Base-by-base conservation (phyloP, 352 stramenopile genomes). In the Pythium brassicae region DNA sequence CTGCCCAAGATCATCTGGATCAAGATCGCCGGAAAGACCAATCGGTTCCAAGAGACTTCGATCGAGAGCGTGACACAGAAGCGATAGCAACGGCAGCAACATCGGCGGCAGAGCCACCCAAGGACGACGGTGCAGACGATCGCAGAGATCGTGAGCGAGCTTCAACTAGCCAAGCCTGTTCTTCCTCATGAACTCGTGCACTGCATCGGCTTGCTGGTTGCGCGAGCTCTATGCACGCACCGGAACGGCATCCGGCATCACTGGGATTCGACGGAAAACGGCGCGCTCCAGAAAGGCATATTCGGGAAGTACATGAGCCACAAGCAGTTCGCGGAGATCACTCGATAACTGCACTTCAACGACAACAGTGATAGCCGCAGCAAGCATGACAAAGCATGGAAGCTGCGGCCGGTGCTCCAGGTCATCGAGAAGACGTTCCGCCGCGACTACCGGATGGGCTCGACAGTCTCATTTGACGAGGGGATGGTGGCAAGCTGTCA, bases 371-470 rank as follows among this genome's bases (percentile, higher is more conserved):
- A 23, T 8, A 8, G 17, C 20, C 6, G 19, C 40, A 25, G n/a
- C n/a, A n/a, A 20, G 20, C 20, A 2, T 7, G 39, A 44, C n/a
- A 17, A 20, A 2, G 39, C 39, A 9, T 44, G 39, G 39, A 44
- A 44, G 39, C 11, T 44, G 15, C 39, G 39, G n/a, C 39, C 39
- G n/a, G 39, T 20, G 12, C 15, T 20, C 2, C 14, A 17, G 4
- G 15, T 15, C 15, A 6, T 44, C 14, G 14, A 53, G 43, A 53
- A 46, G 29, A 47, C 53, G n/a, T 53, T 59, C 32, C 27, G 53
- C 9, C 40, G 52, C 11, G 52, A 40, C 2, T 51, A 32, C 39
- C 52, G 29, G 11, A 40, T 58, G 3, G 52, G 52, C 22, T 27
- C 40, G 32, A 35, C 8, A 4, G 32, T 58, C 19, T 40, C 40